Conservation (phyloP, 148 eudicot genomes). For the Spergularia bocconei region DNA sequence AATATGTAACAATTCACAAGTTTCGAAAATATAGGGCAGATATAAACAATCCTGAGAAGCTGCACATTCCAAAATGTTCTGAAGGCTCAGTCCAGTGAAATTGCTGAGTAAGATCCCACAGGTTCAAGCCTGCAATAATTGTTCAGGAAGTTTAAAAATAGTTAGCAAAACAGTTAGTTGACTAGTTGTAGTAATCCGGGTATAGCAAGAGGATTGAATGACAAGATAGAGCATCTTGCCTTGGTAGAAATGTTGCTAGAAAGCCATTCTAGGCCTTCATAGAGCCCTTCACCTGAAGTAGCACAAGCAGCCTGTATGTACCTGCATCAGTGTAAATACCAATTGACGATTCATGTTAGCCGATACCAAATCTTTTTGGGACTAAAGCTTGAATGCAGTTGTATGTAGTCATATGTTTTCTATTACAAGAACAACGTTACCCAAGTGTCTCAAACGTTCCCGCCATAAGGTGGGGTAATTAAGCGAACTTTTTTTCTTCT, state of each 20-base stretch:
- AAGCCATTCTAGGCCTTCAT: constrained; percentile 41
- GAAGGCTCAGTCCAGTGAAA: not conserved
- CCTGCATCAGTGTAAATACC: constrained; percentile 15
- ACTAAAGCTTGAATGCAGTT: too few relatives aligned
- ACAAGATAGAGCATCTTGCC: not conserved
- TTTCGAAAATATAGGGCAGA: not conserved
- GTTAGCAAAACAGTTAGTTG: not conserved
- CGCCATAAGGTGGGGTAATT: too few relatives aligned
- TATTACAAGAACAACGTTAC: too few relatives aligned
- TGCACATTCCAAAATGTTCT: too few relatives aligned
- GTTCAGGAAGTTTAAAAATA: not conserved
- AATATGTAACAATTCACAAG: not conserved
- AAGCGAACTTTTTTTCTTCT: too few relatives aligned
- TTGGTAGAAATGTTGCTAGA: constrained; percentile 28
- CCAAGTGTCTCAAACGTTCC: too few relatives aligned
- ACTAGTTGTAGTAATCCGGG: not conserved
- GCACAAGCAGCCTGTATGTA: constrained; percentile 38
- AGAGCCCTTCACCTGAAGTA: constrained; percentile 39
- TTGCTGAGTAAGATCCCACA: not conserved
- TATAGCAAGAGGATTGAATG: not conserved
- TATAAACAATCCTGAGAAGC: not conserved
- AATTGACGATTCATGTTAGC: too few relatives aligned
- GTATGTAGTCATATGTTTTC: too few relatives aligned
- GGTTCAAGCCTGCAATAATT: constrained; percentile 13
- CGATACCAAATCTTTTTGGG: too few relatives aligned